Evolutionary conservation across 2,329 filamentous ascomycete species (phyloP).

Genomic region (Aureobasidium namibiae): DNA sequence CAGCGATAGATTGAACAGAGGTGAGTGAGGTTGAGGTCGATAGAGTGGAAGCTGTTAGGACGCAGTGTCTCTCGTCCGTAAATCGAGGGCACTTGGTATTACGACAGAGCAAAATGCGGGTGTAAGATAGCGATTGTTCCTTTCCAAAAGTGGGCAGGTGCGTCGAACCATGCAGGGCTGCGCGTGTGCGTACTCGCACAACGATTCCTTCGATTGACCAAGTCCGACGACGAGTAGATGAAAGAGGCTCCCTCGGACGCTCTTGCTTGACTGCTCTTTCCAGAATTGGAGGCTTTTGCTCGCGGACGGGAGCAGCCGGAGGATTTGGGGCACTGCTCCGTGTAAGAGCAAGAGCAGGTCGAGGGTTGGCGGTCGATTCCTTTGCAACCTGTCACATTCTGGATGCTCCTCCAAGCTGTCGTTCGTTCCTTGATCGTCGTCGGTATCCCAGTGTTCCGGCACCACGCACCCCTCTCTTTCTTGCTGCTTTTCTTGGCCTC

Average conservation of each 20-base stretch:
- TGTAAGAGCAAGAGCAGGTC: background rate
- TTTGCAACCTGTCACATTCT: slow-evolving; percentile 9
- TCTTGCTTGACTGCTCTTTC: background rate
- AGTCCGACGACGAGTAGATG: background rate
- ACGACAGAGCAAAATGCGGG: background rate
- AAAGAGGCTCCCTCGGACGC: background rate
- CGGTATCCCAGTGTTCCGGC: background rate
- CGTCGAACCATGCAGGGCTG: slow-evolving; percentile 1
- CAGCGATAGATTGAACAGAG: background rate
- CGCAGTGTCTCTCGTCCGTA: slow-evolving; percentile 1
- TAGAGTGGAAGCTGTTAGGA: background rate
- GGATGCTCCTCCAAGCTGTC: background rate
- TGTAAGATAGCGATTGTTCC: background rate
- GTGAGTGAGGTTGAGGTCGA: background rate
- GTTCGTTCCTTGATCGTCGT: background rate
- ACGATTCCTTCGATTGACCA: background rate
- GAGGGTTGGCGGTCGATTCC: background rate
- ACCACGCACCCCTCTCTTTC: background rate
- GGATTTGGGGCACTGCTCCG: background rate
- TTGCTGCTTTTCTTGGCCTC: slow-evolving; percentile 4
- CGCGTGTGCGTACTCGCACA: slow-evolving; percentile 1
- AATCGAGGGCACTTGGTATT: background rate
- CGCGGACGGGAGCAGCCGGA: background rate
- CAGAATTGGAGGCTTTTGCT: background rate
- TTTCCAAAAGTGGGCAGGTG: background rate